phyloP scores from a whole-genome alignment of 139 green algal species.

The Eudorina sp. region DNA sequence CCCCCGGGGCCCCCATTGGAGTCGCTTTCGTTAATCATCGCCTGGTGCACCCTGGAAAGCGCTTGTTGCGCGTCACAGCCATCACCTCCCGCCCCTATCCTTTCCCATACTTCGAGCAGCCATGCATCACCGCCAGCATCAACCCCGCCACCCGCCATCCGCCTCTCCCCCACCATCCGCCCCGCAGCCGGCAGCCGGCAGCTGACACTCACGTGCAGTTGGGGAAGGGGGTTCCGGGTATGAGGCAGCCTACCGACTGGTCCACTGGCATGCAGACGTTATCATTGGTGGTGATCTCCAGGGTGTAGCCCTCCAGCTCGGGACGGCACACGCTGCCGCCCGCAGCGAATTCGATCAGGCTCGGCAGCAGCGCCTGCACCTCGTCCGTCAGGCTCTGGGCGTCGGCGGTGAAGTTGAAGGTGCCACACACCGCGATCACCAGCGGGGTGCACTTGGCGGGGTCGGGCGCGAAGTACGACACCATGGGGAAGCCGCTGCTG shows the following conservation, averaged over 20 bases:
- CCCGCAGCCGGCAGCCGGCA: no score
- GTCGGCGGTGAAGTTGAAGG: neutral
- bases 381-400: neutral
- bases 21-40: no score
- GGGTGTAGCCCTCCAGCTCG: neutral
- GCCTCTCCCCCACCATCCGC: no score
- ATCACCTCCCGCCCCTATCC: no score
- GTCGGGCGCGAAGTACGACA: neutral
- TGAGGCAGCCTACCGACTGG: neutral
- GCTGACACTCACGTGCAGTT: neutral
- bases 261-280: neutral
- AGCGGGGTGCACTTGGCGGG: neutral
- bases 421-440: neutral
- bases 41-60: no score
- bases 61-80: no score
- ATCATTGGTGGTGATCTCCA: neutral
- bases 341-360: neutral
- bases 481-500: neutral
- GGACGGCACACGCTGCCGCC: neutral
- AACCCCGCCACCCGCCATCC: no score
- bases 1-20: no score
- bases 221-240: neutral
- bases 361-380: no score
- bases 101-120: no score
- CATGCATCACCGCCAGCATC: no score